Evolutionary conservation across 192 early-diverging fungal genomes (phyloP), one percentile per base, ranked within the genome.

Genomic region (Entomortierella beljakovae): DNA sequence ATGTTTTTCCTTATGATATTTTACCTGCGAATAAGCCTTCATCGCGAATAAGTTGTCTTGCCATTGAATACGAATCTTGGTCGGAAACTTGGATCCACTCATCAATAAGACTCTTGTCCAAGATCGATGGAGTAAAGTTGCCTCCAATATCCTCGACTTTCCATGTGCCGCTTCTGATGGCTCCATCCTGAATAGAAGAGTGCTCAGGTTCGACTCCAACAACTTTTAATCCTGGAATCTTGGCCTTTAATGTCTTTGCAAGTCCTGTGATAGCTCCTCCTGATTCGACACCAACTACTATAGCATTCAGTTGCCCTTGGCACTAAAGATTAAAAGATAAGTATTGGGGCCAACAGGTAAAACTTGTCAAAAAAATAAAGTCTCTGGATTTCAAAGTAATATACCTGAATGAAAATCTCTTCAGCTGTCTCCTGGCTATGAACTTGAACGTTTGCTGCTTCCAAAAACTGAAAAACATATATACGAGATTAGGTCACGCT

Each of bases 121-220:
- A 65, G 7, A 85, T 82, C 1, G 81, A 68, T 11, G 90, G 88
- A 0, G 87, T 84, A 72, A 90, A 90, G 37, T 83, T 87, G 26
- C 83, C 90, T 8, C 92, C 92, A 31, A 92, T 84, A 57, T 94
- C 91, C 61, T 94, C 92, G 18, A 92, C 77, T 35, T 87, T 84
- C 90, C 91, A 92, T 43, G 87, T 85, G 64, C 86, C 65, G 9
- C 40, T 61, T 33, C 59, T 55, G 28, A 15, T 57, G 35, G 66
- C 71, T 9, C 63, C 62, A 43, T 83, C 83, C 59, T 85, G 70
- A 29, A 92, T 81, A 22, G 84, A 85, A 8, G 90, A 91, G 59
- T 88, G 84, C 18, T 82, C 68, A 2, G 92, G 92, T 76, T 94
- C 92, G 3, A 94, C 91, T 18, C 88, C 92, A 50, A 93, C 82